Evolutionary conservation across 345 rosid genomes (phyloP).

Genomic region (Rhodamnia rubescens): DNA sequence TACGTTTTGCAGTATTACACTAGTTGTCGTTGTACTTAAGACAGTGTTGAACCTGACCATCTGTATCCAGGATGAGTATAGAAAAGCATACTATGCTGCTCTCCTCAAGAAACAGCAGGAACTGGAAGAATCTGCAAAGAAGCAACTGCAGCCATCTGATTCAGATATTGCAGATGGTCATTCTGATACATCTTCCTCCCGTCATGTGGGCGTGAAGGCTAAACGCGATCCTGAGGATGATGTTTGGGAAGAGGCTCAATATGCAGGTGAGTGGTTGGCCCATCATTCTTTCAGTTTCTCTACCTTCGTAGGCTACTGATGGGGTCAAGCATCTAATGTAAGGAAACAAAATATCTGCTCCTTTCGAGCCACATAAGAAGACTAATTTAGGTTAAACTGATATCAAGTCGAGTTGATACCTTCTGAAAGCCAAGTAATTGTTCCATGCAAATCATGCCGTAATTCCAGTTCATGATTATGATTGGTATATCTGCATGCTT

Average conservation of each 20-base stretch:
- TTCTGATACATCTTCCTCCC: constrained; percentile 24
- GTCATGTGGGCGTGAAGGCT: constrained; percentile 70
- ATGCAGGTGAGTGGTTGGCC: constrained; percentile 31
- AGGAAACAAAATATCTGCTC: background rate
- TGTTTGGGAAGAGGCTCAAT: constrained; percentile 61
- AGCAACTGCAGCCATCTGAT: constrained; percentile 25
- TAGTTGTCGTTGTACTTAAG: background rate
- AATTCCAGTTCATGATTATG: background rate
- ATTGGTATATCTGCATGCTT: background rate
- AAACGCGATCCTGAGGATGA: constrained; percentile 68
- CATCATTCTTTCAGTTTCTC: background rate
- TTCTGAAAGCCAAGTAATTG: background rate
- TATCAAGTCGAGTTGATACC: background rate
- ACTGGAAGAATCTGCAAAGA: constrained; percentile 35
- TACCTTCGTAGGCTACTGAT: background rate
- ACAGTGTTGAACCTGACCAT: background rate
- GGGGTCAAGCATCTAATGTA: background rate
- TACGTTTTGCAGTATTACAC: background rate
- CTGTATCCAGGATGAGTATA: constrained; percentile 59
- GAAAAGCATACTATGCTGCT: constrained; percentile 71
- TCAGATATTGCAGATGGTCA: constrained; percentile 12
- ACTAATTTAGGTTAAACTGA: background rate
- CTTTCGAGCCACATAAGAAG: background rate
- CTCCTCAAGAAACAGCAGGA: constrained; percentile 48
- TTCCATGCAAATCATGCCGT: background rate